Base-by-base conservation (phyloP, 257 asterid species). In the Phtheirospermum japonicum region DNA sequence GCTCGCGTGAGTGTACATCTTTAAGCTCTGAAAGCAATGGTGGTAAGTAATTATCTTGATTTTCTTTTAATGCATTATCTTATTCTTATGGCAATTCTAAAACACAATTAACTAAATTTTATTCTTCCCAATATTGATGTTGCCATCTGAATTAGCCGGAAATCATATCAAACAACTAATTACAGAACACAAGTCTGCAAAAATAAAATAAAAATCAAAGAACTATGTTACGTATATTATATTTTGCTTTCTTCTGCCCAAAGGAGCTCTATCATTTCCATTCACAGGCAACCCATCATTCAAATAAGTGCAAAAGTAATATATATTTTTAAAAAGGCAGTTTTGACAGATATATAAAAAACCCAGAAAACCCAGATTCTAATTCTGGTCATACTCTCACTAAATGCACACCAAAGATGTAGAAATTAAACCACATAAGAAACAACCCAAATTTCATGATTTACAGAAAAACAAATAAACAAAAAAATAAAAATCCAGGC, bases 1-100 rank as follows among this genome's bases (percentile, higher is more conserved):
- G 70, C 56, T 70, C 79, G 12, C 59, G 46, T 33, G 75, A 59
- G 73, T 71, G 86, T 75, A 56, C 51, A 52, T 37, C 34, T 60
- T 68, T 45, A 59, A 23, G 51, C 12, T 26, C 66, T 40, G 71
- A 68, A 51, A 71, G n/a, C 31, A 61, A 63, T 8, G 19, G 51
- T 12, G 4, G 65, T 13, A 32, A 36, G 42, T 9, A 36, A 36
- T 36, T 36, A 36, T 36, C 42, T 36, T 6, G 42, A 1, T 6
- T 36, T 36, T 9, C 1, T 36, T 36, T n/a, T n/a, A n/a, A 3
- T 1, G 42, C 42, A 36, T 36, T 6, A 18, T 28, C 32, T 14
- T 16, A 11, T 14, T 19, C 14, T 42, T 36, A 23, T 37, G 68
- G 52, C 23, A 60, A 31, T 60, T 66, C 53, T 36, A 20, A 61